Evolutionary conservation across 495 filamentous ascomycete species (phyloP).

Genomic region (Niebla homalea): DNA sequence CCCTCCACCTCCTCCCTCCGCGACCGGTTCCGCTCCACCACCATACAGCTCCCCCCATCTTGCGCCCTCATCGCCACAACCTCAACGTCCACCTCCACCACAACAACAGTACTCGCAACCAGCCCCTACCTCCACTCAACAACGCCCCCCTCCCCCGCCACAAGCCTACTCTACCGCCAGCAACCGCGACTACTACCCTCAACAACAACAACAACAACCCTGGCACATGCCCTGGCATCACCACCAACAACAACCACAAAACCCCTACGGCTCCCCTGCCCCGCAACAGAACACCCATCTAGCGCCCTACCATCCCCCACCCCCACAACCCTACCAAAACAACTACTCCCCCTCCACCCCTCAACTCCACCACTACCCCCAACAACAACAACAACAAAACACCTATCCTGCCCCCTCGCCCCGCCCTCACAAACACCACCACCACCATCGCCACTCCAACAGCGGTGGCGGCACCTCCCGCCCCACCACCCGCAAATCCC

Average conservation of each 20-base stretch:
- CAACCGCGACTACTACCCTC: conserved; percentile 3
- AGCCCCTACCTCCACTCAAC: conserved; percentile 3
- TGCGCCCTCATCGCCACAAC: conserved; percentile 6
- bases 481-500: not conserved
- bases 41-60: conserved; percentile 11
- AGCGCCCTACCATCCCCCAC: not conserved
- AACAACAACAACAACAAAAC: not conserved
- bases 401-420: not conserved
- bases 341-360: not conserved
- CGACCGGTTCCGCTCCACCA: conserved; percentile 6
- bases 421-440: conserved; percentile 4
- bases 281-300: not conserved
- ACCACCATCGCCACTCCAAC: conserved; percentile 1
- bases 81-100: conserved; percentile 1
- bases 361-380: conserved; percentile 1
- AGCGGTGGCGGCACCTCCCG: not conserved
- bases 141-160: not conserved
- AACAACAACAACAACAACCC: conserved; percentile 6
- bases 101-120: conserved; percentile 5
- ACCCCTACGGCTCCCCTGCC: not conserved
- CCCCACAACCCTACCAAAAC: conserved; percentile 1
- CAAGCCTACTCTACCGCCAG: not conserved
- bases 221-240: not conserved
- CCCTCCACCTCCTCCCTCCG: conserved; percentile 12
- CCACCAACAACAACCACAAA: not conserved